Evolutionary conservation across 2,329 filamentous ascomycete species (phyloP), one percentile per base, ranked within the genome.

Genomic region (Dryadomyces quercus-mongolicae): DNA sequence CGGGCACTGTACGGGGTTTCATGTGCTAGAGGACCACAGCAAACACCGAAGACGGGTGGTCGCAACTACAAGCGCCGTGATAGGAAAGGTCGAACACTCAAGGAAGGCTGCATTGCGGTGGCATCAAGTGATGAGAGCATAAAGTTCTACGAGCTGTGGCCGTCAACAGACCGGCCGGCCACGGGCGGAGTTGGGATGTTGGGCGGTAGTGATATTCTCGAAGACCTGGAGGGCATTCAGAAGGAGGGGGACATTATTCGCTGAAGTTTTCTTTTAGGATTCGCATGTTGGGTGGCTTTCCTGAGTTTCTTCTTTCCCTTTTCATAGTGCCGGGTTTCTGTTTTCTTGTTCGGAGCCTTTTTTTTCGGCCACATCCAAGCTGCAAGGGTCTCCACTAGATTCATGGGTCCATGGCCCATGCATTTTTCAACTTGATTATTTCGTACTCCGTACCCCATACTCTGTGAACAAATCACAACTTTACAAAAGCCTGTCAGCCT

Each of bases 111-210:
- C 65, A 84, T 98, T 60, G 86, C 96, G 18, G 86, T 98, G 53
- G 92, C 91, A 16, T 86, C 88, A 46, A 95, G 90, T 64, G 91
- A 97, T 68, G 85, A 89, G 65, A 94, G 82, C 61, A 86, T 97
- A 67, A 93, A 93, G 65, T 97, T 97, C 63, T 90, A 97, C 67
- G 91, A 97, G 70, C 82, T 98, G 12, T 97, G 91, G 93, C 77
- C 78, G n/a, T 78, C 80, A 2, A 72, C 76, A 44, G 74, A 71
- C 60, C 84, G 78, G 62, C 70, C 72, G 9, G 78, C 74, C 20
- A 68, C 72, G 21, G 67, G 70, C 10, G 73, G 75, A 15, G 73
- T 71, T 45, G 82, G 86, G 2, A 72, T 88, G 58, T 71, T 95
- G 22, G 88, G 86, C 13, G 87, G 89, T 5, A 94, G 89, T 68